Evolutionary conservation across 169 alveolate genomes (phyloP), one percentile per base, ranked within the genome.

Genomic region (Cryptosporidium parvum): DNA sequence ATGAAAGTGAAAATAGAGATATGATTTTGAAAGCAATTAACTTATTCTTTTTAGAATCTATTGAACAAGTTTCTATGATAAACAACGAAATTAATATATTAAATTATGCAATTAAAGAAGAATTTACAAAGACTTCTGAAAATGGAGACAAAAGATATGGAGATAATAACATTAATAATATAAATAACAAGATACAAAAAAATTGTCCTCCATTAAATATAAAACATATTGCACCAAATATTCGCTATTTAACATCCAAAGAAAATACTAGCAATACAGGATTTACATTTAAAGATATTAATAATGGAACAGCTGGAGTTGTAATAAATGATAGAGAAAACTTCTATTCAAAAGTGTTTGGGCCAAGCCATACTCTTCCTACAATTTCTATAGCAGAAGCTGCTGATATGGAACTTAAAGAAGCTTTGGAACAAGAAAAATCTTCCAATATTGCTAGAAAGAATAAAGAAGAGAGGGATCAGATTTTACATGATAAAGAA

Each of bases 331-430:
- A n/a, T 10, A 80, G 75, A 26, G 80, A 80, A 29, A 12, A 18
- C n/a, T 80, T 42, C 33, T 35, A 65, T 9, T 62, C 89, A 4
- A 80, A 42, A 48, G 89, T 80, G 3, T 62, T 80, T 39, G 89
- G 89, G 0, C 75, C 89, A 39, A 80, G 89, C 42, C 89, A 80
- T 51, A 59, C 62, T 31, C 75, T 80, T n/a, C 89, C 89, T 37
- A 80, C 89, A 59, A 80, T 80, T 33, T 44, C 80, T 44, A 80
- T 80, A 9, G 73, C 73, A 31, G 89, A 80, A 37, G 89, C 89
- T 9, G 89, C 89, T 6, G 89, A 80, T 44, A 80, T 80, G 69
- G 89, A 80, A 48, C 56, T 80, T 31, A 33, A 29, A 26, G 70
- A 80, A 33, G 80, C 89, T 26, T 42, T 26, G n/a, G 89, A 80